A percentile compares a stretch with the other conserved stretches of the same genome.
phyloP scores from a whole-genome alignment of 495 filamentous ascomycete species.

The Lasiosphaeriaceae sp. region DNA sequence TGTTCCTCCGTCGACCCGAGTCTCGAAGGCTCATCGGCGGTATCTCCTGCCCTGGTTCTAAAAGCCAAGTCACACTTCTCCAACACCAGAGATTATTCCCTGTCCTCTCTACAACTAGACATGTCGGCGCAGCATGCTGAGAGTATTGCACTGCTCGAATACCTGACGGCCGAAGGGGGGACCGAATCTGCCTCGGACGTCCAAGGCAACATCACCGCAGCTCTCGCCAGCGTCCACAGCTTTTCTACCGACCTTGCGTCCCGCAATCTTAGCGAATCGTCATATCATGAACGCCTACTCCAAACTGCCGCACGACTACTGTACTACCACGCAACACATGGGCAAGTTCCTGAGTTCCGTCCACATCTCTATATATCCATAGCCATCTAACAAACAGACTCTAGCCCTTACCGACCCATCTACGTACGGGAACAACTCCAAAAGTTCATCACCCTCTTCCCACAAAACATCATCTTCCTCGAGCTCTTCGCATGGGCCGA shows the following conservation, averaged over 20 bases:
- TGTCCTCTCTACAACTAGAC: conserved; percentile 43
- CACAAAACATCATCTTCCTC: conserved; percentile 75
- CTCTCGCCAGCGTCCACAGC: conserved; percentile 36
- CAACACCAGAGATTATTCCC: conserved; percentile 51
- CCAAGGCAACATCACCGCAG: conserved; percentile 49
- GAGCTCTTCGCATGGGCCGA: conserved; percentile 68
- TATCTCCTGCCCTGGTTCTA: conserved; percentile 43
- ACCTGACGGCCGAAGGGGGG: conserved; percentile 44
- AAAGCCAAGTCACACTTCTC: conserved; percentile 55
- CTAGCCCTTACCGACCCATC: conserved; percentile 57
- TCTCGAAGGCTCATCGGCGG: conserved; percentile 9
- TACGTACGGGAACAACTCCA: conserved; percentile 57
- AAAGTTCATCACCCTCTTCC: conserved; percentile 59
- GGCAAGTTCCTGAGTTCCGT: conserved; percentile 29
- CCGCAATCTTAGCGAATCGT: conserved; percentile 43
- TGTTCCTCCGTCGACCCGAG: conserved; percentile 26
- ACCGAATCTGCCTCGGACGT: conserved; percentile 31
- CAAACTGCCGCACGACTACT: conserved; percentile 67
- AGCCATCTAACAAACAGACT: neutral
- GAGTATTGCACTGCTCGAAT: conserved; percentile 59
- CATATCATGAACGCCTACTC: conserved; percentile 56
- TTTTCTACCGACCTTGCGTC: conserved; percentile 45
- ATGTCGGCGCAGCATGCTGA: conserved; percentile 55
- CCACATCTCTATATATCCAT: neutral
- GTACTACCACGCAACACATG: conserved; percentile 57